Evolutionary conservation across 2,329 filamentous ascomycete genomes (phyloP), one percentile per base, ranked within the genome.

Genomic region (Huntiella decipiens): DNA sequence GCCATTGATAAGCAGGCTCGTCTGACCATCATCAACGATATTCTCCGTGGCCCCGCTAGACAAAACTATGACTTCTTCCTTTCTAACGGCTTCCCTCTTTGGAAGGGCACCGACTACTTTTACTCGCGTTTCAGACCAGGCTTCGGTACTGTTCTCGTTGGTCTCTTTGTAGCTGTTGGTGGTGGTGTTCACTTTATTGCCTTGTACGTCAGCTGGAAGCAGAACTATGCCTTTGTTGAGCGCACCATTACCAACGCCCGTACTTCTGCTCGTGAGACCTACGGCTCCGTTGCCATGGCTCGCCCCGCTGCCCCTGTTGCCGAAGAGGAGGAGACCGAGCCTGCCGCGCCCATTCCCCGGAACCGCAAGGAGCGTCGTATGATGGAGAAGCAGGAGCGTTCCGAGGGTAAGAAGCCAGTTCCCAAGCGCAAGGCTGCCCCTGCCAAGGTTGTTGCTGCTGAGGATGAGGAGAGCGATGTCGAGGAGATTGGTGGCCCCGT

Each of bases 61-160:
- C 82, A 84, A 54, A 81, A 91, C 52, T 98, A 98, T 63, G 88
- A 98, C 60, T 81, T 95, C 62, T 98, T 96, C 66, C 64, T 96
- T 50, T 66, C 68, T 60, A 86, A 96, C 62, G 91, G 91, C 51
- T 98, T 98, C 66, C 91, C 91, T 31, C 76, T 75, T 47, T 98
- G 91, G 91, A 87, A 88, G 66, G 91, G 91, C 49, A 95, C 88
- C 38, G 88, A 91, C 51, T 98, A 98, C 72, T 98, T 96, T 71
- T 98, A 98, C 67, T 78, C 77, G 56, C 79, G 91, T 48, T 95
- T 88, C 71, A 76, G 91, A 15, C 91, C 91, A 1, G 91, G 91
- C 6, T 67, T 96, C 38, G 85, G 84, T 49, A 82, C 82, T 11
- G 91, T 94, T 39, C 62, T 96, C 44, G 51, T 79, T 19, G 87